These are phyloP conservation scores for Fusarium torulosum DNA, from an alignment of 2,329 filamentous ascomycete species.

Conservation along the genomic window DNA sequence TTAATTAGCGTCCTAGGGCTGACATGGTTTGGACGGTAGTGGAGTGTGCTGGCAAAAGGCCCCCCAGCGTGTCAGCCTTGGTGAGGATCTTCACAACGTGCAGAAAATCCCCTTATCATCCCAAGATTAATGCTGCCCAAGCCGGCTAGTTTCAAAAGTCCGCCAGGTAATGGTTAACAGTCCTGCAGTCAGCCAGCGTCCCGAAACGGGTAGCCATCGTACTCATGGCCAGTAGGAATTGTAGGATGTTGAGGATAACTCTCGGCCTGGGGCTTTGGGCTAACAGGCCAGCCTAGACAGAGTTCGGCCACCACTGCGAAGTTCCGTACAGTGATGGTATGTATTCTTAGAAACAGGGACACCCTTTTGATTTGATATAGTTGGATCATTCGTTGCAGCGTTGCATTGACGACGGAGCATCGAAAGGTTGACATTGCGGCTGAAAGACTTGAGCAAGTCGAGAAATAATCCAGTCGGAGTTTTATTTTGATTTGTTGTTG, in stretches of 20 bases:
- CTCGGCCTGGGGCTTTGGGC: slow-evolving; percentile 26
- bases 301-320: slow-evolving; percentile 34
- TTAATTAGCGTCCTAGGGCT: slow-evolving; percentile 46
- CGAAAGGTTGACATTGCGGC: background rate
- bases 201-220: slow-evolving; percentile 14
- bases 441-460: background rate
- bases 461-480: background rate
- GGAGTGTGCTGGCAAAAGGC: slow-evolving; percentile 20
- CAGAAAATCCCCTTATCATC: slow-evolving; percentile 17
- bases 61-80: slow-evolving; percentile 33
- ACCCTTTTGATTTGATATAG: background rate
- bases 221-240: slow-evolving; percentile 15
- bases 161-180: background rate
- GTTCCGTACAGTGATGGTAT: slow-evolving; percentile 17
- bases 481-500: background rate
- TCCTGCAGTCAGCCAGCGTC: slow-evolving; percentile 18
- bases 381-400: background rate
- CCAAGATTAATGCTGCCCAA: slow-evolving; percentile 31
- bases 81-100: slow-evolving; percentile 11
- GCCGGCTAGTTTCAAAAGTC: slow-evolving; percentile 21
- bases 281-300: slow-evolving; percentile 33
- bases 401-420: background rate
- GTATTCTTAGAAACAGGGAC: slow-evolving; percentile 31
- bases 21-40: slow-evolving; percentile 33
- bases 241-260: background rate